These are phyloP conservation scores for Leucosporidium creatinivorum DNA, from an alignment of 768 basidiomycete species.

Conservation along the genomic window DNA sequence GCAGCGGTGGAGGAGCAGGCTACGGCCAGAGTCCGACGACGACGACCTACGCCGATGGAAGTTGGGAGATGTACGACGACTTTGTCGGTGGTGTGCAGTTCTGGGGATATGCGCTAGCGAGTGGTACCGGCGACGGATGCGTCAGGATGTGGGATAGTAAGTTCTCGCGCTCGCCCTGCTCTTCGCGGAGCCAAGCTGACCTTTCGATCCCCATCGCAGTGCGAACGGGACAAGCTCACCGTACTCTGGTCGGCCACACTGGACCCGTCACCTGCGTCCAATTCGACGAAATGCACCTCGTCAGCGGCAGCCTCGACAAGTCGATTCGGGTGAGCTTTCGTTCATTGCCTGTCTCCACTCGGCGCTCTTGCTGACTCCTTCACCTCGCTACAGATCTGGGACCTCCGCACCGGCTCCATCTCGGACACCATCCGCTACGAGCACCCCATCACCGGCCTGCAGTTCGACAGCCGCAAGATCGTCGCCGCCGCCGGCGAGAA, in stretches of 20 bases:
- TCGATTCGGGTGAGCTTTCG: slow-evolving; percentile 62
- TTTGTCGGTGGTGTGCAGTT: slow-evolving; percentile 97
- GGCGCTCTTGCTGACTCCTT: background rate
- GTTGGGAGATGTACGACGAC: slow-evolving; percentile 91
- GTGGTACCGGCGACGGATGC: slow-evolving; percentile 92
- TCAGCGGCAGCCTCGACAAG: slow-evolving; percentile 89
- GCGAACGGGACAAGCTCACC: slow-evolving; percentile 94
- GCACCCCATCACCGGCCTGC: slow-evolving; percentile 77
- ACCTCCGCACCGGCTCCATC: slow-evolving; percentile 78
- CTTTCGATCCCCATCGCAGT: slow-evolving; percentile 49
- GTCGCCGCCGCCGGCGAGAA: slow-evolving; percentile 89
- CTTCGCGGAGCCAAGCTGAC: background rate
- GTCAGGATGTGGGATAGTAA: slow-evolving; percentile 99
- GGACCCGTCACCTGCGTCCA: slow-evolving; percentile 85
- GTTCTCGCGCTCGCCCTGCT: slow-evolving; percentile 40
- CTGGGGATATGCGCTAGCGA: slow-evolving; percentile 96
- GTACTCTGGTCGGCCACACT: slow-evolving; percentile 86
- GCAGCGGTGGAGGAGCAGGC: slow-evolving; percentile 39
- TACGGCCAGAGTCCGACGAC: slow-evolving; percentile 61
- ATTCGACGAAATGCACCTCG: slow-evolving; percentile 91
- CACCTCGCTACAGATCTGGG: slow-evolving; percentile 67
- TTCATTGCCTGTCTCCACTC: background rate
- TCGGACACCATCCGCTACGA: slow-evolving; percentile 87
- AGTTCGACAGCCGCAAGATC: slow-evolving; percentile 91
- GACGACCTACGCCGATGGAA: slow-evolving; percentile 80